These are phyloP conservation scores for Prinsepia uniflora DNA, from an alignment of 306 rosid genomes.

Conservation along the genomic window DNA sequence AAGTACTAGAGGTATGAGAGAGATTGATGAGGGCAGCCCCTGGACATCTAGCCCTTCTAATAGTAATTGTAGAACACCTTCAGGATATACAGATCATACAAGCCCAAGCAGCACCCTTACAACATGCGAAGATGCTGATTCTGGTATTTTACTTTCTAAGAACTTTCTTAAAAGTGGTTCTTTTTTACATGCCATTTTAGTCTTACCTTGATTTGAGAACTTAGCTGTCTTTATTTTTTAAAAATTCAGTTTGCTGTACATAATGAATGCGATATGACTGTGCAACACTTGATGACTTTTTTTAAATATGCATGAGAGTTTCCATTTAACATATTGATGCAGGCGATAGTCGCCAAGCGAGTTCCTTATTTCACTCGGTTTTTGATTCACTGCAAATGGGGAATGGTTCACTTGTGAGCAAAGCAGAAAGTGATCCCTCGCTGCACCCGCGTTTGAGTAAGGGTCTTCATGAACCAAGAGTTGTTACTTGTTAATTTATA, in stretches of 20 bases:
- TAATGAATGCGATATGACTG: background rate
- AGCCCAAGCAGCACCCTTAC: conserved; percentile 62
- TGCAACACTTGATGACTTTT: background rate
- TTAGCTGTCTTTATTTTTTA: too few relatives aligned
- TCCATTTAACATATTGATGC: conserved; percentile 22
- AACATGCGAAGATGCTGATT: conserved; percentile 85
- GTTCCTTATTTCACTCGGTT: conserved; percentile 39
- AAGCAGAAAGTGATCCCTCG: conserved; percentile 31
- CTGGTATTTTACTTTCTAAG: conserved; percentile 48
- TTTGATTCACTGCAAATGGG: conserved; percentile 31
- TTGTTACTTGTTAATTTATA: conserved; percentile 6
- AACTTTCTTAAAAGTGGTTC: conserved; percentile 21
- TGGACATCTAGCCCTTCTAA: conserved; percentile 44
- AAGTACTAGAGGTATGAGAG: conserved; percentile 53
- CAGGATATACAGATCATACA: conserved; percentile 57
- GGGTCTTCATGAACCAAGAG: background rate
- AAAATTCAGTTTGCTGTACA: background rate
- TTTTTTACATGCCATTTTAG: conserved; percentile 12
- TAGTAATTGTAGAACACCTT: conserved; percentile 45
- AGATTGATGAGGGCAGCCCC: conserved; percentile 54
- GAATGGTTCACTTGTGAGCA: conserved; percentile 35
- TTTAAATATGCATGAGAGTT: conserved; percentile 3
- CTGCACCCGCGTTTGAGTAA: conserved; percentile 35
- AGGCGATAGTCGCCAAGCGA: conserved; percentile 49
- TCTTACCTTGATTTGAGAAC: conserved; percentile 12